phyloP scores from a whole-genome alignment of 1,284 basidiomycete genomes.

The Pterulicium gracile region DNA sequence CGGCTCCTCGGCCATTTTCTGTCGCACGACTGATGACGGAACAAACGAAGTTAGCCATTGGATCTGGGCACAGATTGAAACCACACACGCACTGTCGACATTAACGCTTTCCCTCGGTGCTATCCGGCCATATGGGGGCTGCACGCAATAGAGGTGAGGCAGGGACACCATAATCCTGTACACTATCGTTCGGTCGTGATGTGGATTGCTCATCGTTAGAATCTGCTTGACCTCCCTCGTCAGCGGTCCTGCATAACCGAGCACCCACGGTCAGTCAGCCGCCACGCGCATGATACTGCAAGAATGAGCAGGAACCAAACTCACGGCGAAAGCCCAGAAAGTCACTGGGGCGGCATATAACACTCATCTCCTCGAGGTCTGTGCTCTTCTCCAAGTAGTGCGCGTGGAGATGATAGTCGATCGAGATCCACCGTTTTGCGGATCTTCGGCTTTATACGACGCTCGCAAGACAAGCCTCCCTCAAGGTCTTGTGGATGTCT shows the following conservation, averaged over 20 bases:
- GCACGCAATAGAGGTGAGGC: background rate
- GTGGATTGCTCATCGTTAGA: background rate
- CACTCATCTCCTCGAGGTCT: too few relatives aligned
- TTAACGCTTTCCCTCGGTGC: background rate
- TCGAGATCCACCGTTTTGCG: too few relatives aligned
- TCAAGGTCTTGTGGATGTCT: too few relatives aligned
- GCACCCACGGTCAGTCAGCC: background rate
- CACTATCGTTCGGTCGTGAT: background rate
- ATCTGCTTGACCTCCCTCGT: conserved; percentile 1
- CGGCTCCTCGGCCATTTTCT: background rate
- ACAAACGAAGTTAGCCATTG: background rate
- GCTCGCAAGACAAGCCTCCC: too few relatives aligned
- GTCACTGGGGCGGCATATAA: background rate
- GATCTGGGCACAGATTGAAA: too few relatives aligned
- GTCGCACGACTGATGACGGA: background rate
- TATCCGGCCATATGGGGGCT: background rate
- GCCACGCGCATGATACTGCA: background rate
- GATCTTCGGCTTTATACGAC: too few relatives aligned
- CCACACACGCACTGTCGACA: background rate
- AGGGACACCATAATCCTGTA: background rate
- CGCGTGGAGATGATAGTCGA: too few relatives aligned
- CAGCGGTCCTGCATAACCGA: background rate
- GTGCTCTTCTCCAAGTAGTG: too few relatives aligned
- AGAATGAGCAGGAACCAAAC: background rate
- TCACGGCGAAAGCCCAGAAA: background rate